Conservation (phyloP, 2,329 filamentous ascomycete species). For the Graphiopsis chlorocephala region DNA sequence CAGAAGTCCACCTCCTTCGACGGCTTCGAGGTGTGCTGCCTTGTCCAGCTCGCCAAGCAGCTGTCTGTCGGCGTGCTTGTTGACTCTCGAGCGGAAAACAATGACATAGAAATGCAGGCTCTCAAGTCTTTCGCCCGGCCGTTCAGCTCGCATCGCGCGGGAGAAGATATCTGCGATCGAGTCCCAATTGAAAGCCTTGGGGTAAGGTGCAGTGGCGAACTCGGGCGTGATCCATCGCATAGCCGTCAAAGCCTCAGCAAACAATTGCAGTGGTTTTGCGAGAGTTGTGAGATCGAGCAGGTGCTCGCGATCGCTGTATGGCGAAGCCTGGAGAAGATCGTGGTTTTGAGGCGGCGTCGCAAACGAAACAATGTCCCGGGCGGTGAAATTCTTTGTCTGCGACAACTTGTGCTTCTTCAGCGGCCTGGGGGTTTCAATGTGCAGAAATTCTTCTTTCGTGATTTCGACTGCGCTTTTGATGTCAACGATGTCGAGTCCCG, state of each 20-base stretch:
- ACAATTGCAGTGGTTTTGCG: constrained; percentile 62
- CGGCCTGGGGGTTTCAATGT: neutral
- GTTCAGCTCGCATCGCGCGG: constrained; percentile 22
- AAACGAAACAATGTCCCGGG: neutral
- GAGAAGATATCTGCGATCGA: constrained; percentile 58
- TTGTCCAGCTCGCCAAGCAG: constrained; percentile 72
- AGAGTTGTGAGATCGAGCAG: constrained; percentile 69
- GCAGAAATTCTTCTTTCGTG: neutral
- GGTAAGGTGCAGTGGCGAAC: constrained; percentile 75
- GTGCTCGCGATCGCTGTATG: constrained; percentile 69
- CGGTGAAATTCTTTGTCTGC: constrained; percentile 12
- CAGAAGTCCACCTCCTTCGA: constrained; percentile 73
- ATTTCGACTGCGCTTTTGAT: neutral
- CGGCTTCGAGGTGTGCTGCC: constrained; percentile 76
- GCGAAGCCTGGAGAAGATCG: constrained; percentile 63
- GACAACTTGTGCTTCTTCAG: neutral
- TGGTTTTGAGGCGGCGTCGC: constrained; percentile 15
- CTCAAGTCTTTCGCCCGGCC: neutral
- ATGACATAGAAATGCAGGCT: constrained; percentile 69
- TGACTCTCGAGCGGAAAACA: constrained; percentile 73
- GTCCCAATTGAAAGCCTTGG: constrained; percentile 73
- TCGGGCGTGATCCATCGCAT: constrained; percentile 63
- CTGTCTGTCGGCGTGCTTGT: constrained; percentile 62
- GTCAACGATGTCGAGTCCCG: neutral
- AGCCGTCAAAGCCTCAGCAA: constrained; percentile 67